Conservation (phyloP, 2,329 filamentous ascomycete species). For the Westerdykella ornata region DNA sequence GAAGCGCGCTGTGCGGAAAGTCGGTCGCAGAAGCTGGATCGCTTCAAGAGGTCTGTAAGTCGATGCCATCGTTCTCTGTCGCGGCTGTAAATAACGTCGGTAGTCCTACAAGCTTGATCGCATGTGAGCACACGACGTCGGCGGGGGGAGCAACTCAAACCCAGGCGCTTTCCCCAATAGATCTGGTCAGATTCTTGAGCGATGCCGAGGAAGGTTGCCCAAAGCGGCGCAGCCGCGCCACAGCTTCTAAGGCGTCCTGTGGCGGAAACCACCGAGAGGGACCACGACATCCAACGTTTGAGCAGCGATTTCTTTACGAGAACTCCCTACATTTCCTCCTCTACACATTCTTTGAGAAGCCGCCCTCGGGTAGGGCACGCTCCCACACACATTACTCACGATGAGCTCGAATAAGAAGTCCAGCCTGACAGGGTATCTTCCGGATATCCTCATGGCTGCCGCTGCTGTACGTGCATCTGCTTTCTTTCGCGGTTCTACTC, state of each 20-base stretch:
- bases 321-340: conserved; percentile 1
- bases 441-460: conserved; percentile 37
- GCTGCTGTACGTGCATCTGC: conserved; percentile 34
- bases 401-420: conserved; percentile 36
- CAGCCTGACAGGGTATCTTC: conserved; percentile 33
- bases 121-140: too few species aligned
- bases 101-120: too few species aligned
- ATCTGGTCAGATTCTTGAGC: too few species aligned
- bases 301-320: not conserved
- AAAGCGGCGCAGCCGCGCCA: not conserved
- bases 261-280: conserved; percentile 1
- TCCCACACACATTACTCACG: conserved; percentile 3
- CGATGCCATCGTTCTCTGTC: conserved; percentile 17
- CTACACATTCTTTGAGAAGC: not conserved
- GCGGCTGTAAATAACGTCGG: not conserved
- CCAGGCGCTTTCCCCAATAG: conserved; percentile 1
- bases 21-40: conserved; percentile 24
- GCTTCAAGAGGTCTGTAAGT: conserved; percentile 28
- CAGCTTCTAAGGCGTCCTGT: not conserved
- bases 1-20: conserved; percentile 17
- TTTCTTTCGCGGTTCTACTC: too few species aligned
- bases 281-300: conserved; percentile 1
- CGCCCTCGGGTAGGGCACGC: not conserved
- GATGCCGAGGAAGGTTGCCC: conserved; percentile 5
- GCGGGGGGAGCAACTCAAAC: not conserved